Base-by-base conservation (phyloP, 108 stramenopile genomes). In the Discostella stelligeroides region DNA sequence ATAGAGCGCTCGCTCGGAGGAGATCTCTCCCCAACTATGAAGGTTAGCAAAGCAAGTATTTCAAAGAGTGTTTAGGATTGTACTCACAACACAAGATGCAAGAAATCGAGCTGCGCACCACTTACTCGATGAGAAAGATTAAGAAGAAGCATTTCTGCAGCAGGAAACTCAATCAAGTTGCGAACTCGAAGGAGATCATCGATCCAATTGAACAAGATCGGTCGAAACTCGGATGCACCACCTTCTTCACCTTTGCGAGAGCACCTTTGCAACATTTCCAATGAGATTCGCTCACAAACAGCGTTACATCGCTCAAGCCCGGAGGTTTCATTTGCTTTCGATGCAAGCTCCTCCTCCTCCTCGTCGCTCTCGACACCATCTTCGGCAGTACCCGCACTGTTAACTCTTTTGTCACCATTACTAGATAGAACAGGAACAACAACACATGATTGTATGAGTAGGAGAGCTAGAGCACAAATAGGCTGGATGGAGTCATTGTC, bases 221-320 rank as follows among this genome's bases (percentile, higher is more conserved):
- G 90, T 18, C 95, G 87, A 79, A 96, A 98, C 67, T 90, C 94
- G 11, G 86, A 87, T 7, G 88, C 91, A 49, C 92, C 94, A n/a
- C 88, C 92, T 45, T 92, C 90, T 68, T 87, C 91, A 20, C 92
- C 92, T 59, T 92, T 92, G 57, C 80, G 68, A 21, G 85, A 66
- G 58, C 95, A 92, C 54, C 95, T 76, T 61, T 75, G 62, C 46
- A 92, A 42, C 37, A 95, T 46, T 46, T 90, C 79, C 11, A 62
- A 60, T 5, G 85, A 86, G 40, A 95, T 85, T 28, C 75, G 66
- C 43, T 89, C 81, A 69, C 83, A 82, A 14, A 91, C 64, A 8
- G 71, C 55, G 34, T 82, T 82, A 73, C 89, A 89, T 9, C 70
- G 69, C 37, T 58, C 55, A 18, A 91, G 64, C 9, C 93, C 93